phyloP scores from a whole-genome alignment of 2,329 filamentous ascomycete species.

The Emmonsia crescens region DNA sequence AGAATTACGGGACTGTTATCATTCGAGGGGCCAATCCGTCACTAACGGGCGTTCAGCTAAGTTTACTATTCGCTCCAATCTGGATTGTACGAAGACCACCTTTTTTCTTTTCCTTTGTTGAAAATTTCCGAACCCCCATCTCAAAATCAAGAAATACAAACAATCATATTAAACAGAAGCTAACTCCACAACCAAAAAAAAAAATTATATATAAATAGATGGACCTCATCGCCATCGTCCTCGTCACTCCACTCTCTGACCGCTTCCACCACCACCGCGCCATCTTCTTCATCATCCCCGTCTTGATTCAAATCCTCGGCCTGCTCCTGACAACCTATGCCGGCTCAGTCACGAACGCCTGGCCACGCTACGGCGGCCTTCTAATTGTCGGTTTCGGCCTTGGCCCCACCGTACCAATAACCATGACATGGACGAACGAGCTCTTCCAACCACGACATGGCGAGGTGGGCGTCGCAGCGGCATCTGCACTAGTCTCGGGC shows the following conservation, averaged over 20 bases:
- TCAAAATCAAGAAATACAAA: background rate
- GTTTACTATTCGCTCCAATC: conserved; percentile 77
- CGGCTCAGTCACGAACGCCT: conserved; percentile 49
- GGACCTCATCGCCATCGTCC: conserved; percentile 77
- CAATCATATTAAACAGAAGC: conserved; percentile 7
- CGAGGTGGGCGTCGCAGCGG: conserved; percentile 81
- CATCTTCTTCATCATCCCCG: conserved; percentile 67
- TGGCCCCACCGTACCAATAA: conserved; percentile 81
- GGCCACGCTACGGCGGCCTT: conserved; percentile 81
- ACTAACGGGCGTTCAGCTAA: conserved; percentile 64
- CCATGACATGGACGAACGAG: conserved; percentile 88
- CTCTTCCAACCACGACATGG: conserved; percentile 84
- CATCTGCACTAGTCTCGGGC: conserved; percentile 74
- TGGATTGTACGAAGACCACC: conserved; percentile 58
- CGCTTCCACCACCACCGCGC: conserved; percentile 72
- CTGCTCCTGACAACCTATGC: conserved; percentile 71
- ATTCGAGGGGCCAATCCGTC: conserved; percentile 65
- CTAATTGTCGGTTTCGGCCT: conserved; percentile 83
- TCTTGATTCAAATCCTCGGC: conserved; percentile 68
- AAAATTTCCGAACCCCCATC: conserved; percentile 3
- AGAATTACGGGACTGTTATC: conserved; percentile 79
- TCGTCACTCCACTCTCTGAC: conserved; percentile 77
- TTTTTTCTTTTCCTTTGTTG: background rate
- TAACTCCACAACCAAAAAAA: background rate
- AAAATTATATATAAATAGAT: conserved; percentile 41